Base-by-base conservation (phyloP, 2,329 filamentous ascomycete species). In the Fusarium keratoplasticum region DNA sequence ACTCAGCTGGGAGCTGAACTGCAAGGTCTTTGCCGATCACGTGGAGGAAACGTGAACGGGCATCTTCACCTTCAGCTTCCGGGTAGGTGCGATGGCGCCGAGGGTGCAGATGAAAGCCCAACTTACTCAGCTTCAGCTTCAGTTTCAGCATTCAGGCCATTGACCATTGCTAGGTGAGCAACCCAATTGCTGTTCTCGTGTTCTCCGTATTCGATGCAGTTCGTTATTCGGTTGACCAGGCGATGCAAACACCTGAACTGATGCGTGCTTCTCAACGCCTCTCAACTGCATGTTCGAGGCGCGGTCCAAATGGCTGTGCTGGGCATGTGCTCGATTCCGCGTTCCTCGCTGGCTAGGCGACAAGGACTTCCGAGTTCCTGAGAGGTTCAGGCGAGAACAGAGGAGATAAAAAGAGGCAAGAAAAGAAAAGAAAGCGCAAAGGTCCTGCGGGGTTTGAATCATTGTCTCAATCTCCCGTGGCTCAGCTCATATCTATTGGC, bases 321-420 rank as follows among this genome's bases (percentile, higher is more conserved):
- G 35, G 25, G 14, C 61, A 72, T 72, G 64, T 74, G 61, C 29
- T 54, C 13, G 36, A 69, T 62, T 47, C 52, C 57, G 10, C 47
- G 13, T 18, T n/a, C 18, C 38, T 69, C 7, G 71, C 58, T 74
- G 71, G 71, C 71, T 64, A 42, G 69, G 40, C 61, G 71, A 74
- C 33, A 20, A 54, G 14, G 35, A 72, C 55, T 66, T 52, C 61
- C 52, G 6, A 54, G 42, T 61, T 58, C 10, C 61, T 27, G 0
- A 61, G 60, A 62, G 40, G 62, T 22, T 27, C 18, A 27, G 38
- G 36, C n/a, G 36, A 25, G 35, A 44, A 18, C 5, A 55, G 50
- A 31, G 8, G 22, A 40, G 54, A 54, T 29, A 29, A 52, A 29
- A 25, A 27, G 14, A 2, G 9, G 13, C 10, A 59, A 27, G 27